phyloP scores from a whole-genome alignment of 2,329 filamentous ascomycete genomes.

The Aspergillus texensis region DNA sequence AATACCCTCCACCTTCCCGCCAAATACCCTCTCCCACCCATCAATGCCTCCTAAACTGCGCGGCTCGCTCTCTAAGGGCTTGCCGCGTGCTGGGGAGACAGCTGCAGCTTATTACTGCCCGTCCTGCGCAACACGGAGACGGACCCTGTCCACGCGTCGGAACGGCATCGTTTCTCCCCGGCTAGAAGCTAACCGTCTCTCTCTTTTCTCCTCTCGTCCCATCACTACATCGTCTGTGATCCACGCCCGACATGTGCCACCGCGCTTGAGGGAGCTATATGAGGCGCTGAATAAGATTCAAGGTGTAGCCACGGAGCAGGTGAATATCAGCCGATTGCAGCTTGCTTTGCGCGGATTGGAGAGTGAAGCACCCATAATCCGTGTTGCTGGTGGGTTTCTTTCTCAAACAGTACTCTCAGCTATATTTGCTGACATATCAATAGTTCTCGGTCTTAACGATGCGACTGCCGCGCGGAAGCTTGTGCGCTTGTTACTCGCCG shows the following conservation, averaged over 20 bases:
- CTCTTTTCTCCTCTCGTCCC: slow-evolving; percentile 29
- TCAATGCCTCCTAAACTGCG: slow-evolving; percentile 46
- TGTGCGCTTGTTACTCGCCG: slow-evolving; percentile 69
- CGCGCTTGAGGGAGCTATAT: slow-evolving; percentile 56
- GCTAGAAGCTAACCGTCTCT: slow-evolving; percentile 10
- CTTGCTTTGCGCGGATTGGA: slow-evolving; percentile 62
- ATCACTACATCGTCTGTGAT: slow-evolving; percentile 57
- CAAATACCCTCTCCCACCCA: slow-evolving; percentile 13
- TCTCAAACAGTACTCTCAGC: background rate
- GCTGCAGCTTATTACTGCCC: slow-evolving; percentile 41
- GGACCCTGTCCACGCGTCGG: slow-evolving; percentile 33
- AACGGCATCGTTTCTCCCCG: slow-evolving; percentile 16
- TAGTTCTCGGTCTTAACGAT: slow-evolving; percentile 55
- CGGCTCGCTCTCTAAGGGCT: slow-evolving; percentile 38
- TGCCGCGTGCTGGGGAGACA: slow-evolving; percentile 31
- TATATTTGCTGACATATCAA: background rate
- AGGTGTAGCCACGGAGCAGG: slow-evolving; percentile 56
- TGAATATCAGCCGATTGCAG: slow-evolving; percentile 62
- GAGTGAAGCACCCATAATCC: slow-evolving; percentile 54
- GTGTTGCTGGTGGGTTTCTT: slow-evolving; percentile 54
- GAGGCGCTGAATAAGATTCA: slow-evolving; percentile 56
- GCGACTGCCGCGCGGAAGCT: slow-evolving; percentile 59
- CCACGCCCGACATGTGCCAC: slow-evolving; percentile 57
- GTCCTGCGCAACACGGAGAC: slow-evolving; percentile 43
- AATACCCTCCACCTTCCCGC: slow-evolving; percentile 12